Evolutionary conservation across 73 alveolate genomes (phyloP).

Genomic region (Tetrahymena thermophila): DNA sequence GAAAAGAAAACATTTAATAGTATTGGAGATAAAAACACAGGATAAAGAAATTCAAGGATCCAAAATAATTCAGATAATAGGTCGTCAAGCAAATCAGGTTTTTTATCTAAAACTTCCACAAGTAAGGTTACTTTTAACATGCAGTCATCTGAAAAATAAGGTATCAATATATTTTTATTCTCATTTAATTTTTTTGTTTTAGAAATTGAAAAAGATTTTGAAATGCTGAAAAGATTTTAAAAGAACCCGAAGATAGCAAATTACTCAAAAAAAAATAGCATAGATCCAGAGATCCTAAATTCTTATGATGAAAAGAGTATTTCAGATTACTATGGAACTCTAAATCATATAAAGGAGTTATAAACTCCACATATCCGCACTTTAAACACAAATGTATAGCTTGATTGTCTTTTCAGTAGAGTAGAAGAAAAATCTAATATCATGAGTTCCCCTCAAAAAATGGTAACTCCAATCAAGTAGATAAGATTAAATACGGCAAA

Average conservation of each 20-base stretch:
- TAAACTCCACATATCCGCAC: not conserved
- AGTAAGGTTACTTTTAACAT: not conserved
- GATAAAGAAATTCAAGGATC: not conserved
- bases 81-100: not conserved
- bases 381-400: not conserved
- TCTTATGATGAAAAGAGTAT: not conserved
- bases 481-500: not conserved
- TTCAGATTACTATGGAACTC: not conserved
- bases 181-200: too few relatives aligned
- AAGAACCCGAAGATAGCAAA: not conserved
- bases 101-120: not conserved
- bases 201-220: not conserved
- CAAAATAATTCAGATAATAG: too few relatives aligned
- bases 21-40: not conserved
- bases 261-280: not conserved
- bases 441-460: not conserved
- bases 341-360: not conserved
- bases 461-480: not conserved
- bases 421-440: not conserved
- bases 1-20: not conserved
- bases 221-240: not conserved
- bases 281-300: not conserved
- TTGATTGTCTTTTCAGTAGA: not conserved
- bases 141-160: not conserved
- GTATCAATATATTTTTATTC: not conserved